phyloP scores from a whole-genome alignment of 192 early-diverging fungal species.

The Coemansia sp. region DNA sequence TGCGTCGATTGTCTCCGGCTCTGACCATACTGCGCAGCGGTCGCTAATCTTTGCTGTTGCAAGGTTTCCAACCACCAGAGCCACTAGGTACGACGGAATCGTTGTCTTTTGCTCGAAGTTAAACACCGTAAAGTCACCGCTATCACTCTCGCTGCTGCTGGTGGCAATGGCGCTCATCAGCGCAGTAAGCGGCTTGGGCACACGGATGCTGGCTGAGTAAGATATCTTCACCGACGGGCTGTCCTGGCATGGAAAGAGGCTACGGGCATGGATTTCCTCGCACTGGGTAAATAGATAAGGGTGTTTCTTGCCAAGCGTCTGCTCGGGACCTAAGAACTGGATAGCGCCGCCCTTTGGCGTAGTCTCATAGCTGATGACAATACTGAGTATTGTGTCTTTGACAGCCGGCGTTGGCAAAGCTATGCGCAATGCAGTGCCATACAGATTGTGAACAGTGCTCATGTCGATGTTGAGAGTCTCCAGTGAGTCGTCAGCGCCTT shows the following conservation, averaged over 20 bases:
- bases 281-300: constrained; percentile 98
- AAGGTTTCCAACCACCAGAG: constrained; percentile 88
- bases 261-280: constrained; percentile 93
- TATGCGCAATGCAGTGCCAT: constrained; percentile 74
- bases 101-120: constrained; percentile 82
- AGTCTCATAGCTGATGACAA: constrained; percentile 77
- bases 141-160: constrained; percentile 58
- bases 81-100: constrained; percentile 95
- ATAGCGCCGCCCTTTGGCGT: constrained; percentile 81
- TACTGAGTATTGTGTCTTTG: constrained; percentile 53
- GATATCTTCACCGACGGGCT: constrained; percentile 84
- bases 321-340: constrained; percentile 89
- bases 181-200: constrained; percentile 75
- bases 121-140: constrained; percentile 62
- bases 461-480: constrained; percentile 25
- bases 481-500: constrained; percentile 4
- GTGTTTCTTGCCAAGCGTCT: constrained; percentile 89
- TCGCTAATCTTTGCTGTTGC: constrained; percentile 74
- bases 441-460: constrained; percentile 59
- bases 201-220: constrained; percentile 80
- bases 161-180: constrained; percentile 88
- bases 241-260: constrained; percentile 88
- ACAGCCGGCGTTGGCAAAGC: constrained; percentile 52
- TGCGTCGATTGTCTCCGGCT: constrained; percentile 72
- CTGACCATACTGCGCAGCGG: constrained; percentile 93